Evolutionary conservation across 2,329 filamentous ascomycete species (phyloP), one percentile per base, ranked within the genome.

Genomic region (Exophiala mesophila): DNA sequence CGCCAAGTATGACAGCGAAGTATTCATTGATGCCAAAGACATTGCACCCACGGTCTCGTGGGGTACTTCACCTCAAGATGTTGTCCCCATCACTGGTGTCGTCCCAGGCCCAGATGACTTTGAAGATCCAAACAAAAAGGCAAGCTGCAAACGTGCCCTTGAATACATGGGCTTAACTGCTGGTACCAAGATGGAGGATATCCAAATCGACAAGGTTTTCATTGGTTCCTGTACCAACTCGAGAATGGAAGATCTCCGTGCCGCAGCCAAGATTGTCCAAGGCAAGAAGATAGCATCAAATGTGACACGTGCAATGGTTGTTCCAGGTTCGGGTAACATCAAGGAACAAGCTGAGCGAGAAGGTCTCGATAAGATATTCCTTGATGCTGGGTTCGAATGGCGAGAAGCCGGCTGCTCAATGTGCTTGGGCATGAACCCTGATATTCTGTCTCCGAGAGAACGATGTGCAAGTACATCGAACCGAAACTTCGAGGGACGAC

Each of bases 361-460:
- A 67, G 90, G 90, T 39, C 80, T 98, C 3, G 87, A 97, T 68
- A 87, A 88, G 72, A 85, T 96, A 61, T 97, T 98, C 67, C 61
- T 71, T 6, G 87, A 94, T 49, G 89, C 92, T 36, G 92, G 92
- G 5, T 97, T 97, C 55, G 90, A 97, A 65, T 97, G 90, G 90
- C 81, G 92, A 62, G 92, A 98, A 71, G 92, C 92, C 54, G 92
- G 92, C 36, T 98, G 92, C 77, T 94, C 87, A 50, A 98, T 98
- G 92, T 97, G 92, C 63, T 77, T 98, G 41, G 92, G 92, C 63
- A 98, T 98, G 90, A 98, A 98, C 73, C 90, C 92, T 0, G 92
- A 98, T 64, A 97, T 98, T 52, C 77, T 97, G 34, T 81, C 88
- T 2, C 89, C 92, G 40, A 78, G 84, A 63, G 92, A 98, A 70